phyloP scores from a whole-genome alignment of 805 yeast species.

The Naumovozyma dairenensis region DNA sequence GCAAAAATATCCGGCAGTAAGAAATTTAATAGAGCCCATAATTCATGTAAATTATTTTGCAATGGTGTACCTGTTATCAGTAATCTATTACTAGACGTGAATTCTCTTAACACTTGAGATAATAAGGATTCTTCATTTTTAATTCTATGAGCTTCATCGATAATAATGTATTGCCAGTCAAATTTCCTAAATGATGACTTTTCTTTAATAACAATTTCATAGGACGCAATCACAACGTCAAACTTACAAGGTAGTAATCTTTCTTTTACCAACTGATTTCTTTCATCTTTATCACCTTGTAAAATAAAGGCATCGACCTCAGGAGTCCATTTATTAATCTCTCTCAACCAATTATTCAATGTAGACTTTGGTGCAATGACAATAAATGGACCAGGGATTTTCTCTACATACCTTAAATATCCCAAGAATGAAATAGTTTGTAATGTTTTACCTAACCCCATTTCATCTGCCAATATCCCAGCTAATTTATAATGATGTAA shows the following conservation, averaged over 20 bases:
- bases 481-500: slow-evolving; percentile 57
- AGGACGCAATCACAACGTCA: slow-evolving; percentile 63
- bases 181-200: slow-evolving; percentile 57
- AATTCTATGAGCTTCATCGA: slow-evolving; percentile 75
- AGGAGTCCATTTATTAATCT: slow-evolving; percentile 71
- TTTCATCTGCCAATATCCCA: slow-evolving; percentile 77
- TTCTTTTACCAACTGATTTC: slow-evolving; percentile 44
- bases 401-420: slow-evolving; percentile 51
- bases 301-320: slow-evolving; percentile 60
- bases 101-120: slow-evolving; percentile 65
- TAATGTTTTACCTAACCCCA: slow-evolving; percentile 77
- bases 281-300: slow-evolving; percentile 65
- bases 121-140: slow-evolving; percentile 66
- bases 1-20: slow-evolving; percentile 71
- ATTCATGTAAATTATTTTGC: slow-evolving; percentile 68
- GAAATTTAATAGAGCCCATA: slow-evolving; percentile 74
- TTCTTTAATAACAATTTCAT: slow-evolving; percentile 69
- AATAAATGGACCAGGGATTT: slow-evolving; percentile 60
- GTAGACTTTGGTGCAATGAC: slow-evolving; percentile 76
- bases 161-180: slow-evolving; percentile 66
- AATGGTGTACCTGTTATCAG: slow-evolving; percentile 76
- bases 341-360: slow-evolving; percentile 72
- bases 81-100: slow-evolving; percentile 58
- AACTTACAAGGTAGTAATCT: slow-evolving; percentile 50
- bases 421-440: slow-evolving; percentile 74